Conservation (phyloP, 208 protist species). For the Angomonas ambiguus region DNA sequence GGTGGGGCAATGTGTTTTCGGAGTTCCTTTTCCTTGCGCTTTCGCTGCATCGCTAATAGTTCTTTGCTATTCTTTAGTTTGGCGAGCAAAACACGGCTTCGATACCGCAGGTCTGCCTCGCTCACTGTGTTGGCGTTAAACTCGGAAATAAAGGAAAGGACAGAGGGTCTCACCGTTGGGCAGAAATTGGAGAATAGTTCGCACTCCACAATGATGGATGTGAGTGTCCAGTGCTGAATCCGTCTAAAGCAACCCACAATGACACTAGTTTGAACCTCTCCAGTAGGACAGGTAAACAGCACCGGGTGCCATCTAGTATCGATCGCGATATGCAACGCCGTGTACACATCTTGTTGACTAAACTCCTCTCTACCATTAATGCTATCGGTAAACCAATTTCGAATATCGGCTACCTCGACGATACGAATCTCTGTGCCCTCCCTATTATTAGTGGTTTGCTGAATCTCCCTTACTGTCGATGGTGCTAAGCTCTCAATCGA, state of each 20-base stretch:
- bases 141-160: conserved; percentile 41
- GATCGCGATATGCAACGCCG: conserved; percentile 77
- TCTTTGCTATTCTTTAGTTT: conserved; percentile 7
- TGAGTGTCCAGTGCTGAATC: conserved; percentile 76
- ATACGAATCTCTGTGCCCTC: conserved; percentile 36
- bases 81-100: conserved; percentile 21
- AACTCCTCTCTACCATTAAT: conserved; percentile 62
- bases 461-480: conserved; percentile 29
- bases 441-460: conserved; percentile 6
- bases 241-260: conserved; percentile 85
- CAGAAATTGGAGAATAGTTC: conserved; percentile 64
- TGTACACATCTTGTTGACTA: conserved; percentile 54
- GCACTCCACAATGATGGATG: conserved; percentile 74
- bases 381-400: conserved; percentile 56
- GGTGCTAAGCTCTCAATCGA: conserved; percentile 72
- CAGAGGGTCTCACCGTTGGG: conserved; percentile 31
- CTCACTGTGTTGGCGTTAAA: conserved; percentile 41
- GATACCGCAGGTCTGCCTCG: conserved; percentile 30
- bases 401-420: conserved; percentile 50
- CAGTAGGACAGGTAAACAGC: conserved; percentile 81
- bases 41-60: background rate
- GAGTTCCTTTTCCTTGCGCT: background rate
- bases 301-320: conserved; percentile 83
- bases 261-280: conserved; percentile 83
- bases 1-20: background rate